A percentile compares a stretch with the other conserved stretches of the same genome.
Conservation (phyloP, 1,139 yeast genomes). For the Debaryomycetaceae sp. region DNA sequence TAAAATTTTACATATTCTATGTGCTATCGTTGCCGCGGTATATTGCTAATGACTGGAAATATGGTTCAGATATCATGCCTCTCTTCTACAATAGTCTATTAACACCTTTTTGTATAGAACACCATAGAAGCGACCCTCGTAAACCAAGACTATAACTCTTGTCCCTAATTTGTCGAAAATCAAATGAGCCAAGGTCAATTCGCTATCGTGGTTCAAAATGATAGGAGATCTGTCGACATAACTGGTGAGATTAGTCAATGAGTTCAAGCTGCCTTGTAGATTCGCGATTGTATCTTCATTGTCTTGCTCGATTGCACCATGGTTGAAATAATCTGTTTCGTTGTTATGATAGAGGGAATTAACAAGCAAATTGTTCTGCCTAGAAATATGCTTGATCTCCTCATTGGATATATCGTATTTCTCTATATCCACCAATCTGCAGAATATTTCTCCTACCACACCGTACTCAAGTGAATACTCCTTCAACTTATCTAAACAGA, state of each 20-base stretch:
- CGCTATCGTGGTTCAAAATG: slow-evolving; percentile 47
- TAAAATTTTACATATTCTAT: too few species aligned
- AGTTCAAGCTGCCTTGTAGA: slow-evolving; percentile 17
- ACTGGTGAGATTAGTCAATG: slow-evolving; percentile 38
- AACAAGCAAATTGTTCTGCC: slow-evolving; percentile 11
- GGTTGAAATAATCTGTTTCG: slow-evolving; percentile 26
- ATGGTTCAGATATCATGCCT: background rate
- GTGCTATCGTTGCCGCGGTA: too few species aligned
- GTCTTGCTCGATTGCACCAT: slow-evolving; percentile 18
- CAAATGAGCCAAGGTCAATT: slow-evolving; percentile 51
- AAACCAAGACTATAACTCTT: slow-evolving; percentile 48
- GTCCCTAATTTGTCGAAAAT: slow-evolving; percentile 55
- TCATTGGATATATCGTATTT: slow-evolving; percentile 11
- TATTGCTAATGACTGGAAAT: too few species aligned
- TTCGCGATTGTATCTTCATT: slow-evolving; percentile 7
- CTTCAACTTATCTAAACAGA: slow-evolving; percentile 45
- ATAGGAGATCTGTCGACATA: slow-evolving; percentile 50
- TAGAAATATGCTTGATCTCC: slow-evolving; percentile 6
- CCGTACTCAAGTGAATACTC: slow-evolving; percentile 26
- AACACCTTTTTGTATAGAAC: slow-evolving; percentile 55
- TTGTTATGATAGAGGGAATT: slow-evolving; percentile 6
- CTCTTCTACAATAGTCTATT: slow-evolving; percentile 41
- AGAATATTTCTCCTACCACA: slow-evolving; percentile 30
- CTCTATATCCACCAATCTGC: slow-evolving; percentile 22
- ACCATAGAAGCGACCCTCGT: slow-evolving; percentile 50